Percentiles rank a stretch among this genome's conserved stretches.
Conservation (phyloP, 2,329 filamentous ascomycete species). For the Didymella exigua region DNA sequence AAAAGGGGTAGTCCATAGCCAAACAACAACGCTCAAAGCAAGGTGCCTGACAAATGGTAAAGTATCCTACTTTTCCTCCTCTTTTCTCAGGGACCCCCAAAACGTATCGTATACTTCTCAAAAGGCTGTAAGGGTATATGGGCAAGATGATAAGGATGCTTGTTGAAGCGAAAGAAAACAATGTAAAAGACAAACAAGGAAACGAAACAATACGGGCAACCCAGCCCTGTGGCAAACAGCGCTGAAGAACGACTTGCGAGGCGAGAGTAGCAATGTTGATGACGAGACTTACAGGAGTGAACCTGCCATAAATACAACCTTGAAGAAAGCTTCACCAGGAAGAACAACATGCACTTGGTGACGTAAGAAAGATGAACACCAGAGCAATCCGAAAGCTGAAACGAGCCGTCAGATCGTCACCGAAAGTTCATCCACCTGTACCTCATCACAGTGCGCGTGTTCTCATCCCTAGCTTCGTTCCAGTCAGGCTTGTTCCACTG, state of each 20-base stretch:
- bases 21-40: slow-evolving; percentile 1
- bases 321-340: not conserved
- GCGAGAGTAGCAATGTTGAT: not conserved
- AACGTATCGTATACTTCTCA: slow-evolving; percentile 8
- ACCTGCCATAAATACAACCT: not conserved
- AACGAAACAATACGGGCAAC: slow-evolving; percentile 4
- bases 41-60: slow-evolving; percentile 3
- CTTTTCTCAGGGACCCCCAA: not conserved
- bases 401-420: not conserved
- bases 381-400: not conserved
- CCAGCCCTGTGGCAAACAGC: slow-evolving; percentile 18
- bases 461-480: not conserved
- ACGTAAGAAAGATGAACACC: not conserved
- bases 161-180: not conserved
- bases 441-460: not conserved
- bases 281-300: not conserved
- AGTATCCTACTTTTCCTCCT: slow-evolving; percentile 10
- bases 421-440: slow-evolving; percentile 1
- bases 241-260: slow-evolving; percentile 4
- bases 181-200: not conserved
- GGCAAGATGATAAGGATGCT: slow-evolving; percentile 12
- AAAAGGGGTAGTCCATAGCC: slow-evolving; percentile 3
- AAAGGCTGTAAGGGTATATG: slow-evolving; percentile 16
- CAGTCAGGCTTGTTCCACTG: not conserved
- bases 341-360: not conserved